Evolutionary conservation across 2,329 filamentous ascomycete genomes (phyloP).

Genomic region (Fusarium lateritium): DNA sequence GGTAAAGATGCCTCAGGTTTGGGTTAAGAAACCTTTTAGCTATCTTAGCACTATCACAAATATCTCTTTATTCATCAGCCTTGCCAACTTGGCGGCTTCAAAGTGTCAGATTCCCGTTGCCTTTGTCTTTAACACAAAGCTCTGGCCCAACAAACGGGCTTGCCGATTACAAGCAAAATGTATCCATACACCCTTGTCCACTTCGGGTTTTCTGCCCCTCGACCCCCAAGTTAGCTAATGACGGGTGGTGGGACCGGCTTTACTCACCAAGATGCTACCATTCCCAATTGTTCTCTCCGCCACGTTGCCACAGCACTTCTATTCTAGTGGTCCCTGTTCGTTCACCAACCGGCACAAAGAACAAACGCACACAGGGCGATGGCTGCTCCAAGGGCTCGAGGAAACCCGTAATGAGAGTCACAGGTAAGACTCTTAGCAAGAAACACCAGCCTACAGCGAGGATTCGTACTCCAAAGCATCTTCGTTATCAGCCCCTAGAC

Average conservation of each 20-base stretch:
- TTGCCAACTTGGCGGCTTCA: background rate
- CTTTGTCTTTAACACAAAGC: conserved; percentile 4
- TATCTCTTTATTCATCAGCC: background rate
- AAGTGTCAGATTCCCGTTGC: conserved; percentile 1
- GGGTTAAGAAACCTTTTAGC: no score
- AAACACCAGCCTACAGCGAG: background rate
- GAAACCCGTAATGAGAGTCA: background rate
- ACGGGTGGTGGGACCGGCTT: conserved; percentile 39
- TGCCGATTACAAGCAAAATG: conserved; percentile 24
- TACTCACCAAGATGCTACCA: conserved; percentile 38
- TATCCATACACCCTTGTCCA: conserved; percentile 10
- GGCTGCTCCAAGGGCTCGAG: background rate
- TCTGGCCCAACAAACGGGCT: conserved; percentile 37
- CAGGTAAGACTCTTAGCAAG: background rate
- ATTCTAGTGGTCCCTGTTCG: conserved; percentile 44
- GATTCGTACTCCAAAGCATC: background rate
- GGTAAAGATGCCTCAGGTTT: conserved; percentile 27
- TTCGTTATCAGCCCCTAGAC: background rate
- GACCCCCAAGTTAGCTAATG: conserved; percentile 22
- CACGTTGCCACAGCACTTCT: conserved; percentile 50
- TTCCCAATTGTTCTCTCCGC: conserved; percentile 45
- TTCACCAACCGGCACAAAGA: conserved; percentile 28
- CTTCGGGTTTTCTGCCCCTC: conserved; percentile 24
- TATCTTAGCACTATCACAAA: background rate
- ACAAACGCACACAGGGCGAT: background rate